Evolutionary conservation across 1,284 basidiomycete genomes (phyloP).

Genomic region (Schizopora paradoxa): DNA sequence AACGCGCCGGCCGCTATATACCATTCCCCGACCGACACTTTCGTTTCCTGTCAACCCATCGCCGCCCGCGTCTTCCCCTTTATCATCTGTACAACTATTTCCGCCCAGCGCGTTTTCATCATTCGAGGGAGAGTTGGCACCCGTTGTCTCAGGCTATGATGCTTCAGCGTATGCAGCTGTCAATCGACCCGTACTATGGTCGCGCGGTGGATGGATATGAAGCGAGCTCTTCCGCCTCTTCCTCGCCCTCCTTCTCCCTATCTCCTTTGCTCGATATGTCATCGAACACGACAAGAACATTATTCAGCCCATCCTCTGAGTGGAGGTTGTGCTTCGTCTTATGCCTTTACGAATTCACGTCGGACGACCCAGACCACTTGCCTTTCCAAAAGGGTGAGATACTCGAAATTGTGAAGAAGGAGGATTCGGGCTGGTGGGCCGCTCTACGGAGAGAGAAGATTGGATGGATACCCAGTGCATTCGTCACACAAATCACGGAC

Average conservation of each 20-base stretch:
- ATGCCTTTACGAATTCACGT: conserved; percentile 61
- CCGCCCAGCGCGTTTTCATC: no score
- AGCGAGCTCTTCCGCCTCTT: conserved; percentile 10
- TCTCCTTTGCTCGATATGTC: conserved; percentile 13
- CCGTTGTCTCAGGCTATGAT: no score
- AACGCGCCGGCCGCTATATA: no score
- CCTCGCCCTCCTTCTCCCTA: conserved; percentile 15
- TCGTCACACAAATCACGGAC: conserved; percentile 40
- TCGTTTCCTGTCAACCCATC: no score
- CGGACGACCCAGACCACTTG: conserved; percentile 55
- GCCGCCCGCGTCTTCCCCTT: no score
- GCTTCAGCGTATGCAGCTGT: conserved; percentile 15
- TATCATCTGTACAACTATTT: no score
- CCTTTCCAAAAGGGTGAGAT: conserved; percentile 62
- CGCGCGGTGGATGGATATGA: conserved; percentile 13
- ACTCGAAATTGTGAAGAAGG: conserved; percentile 57
- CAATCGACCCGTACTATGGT: conserved; percentile 18
- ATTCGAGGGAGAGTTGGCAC: no score
- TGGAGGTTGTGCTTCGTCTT: conserved; percentile 44
- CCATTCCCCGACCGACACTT: no score
- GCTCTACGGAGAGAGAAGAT: conserved; percentile 54
- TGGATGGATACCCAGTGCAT: conserved; percentile 69
- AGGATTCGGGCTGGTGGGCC: conserved; percentile 76
- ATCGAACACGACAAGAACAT: conserved; percentile 7
- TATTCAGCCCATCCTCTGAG: conserved; percentile 11